These are phyloP conservation scores for Carex sylvatica DNA, from an alignment of 202 grass and related monocot genomes.

Conservation along the genomic window DNA sequence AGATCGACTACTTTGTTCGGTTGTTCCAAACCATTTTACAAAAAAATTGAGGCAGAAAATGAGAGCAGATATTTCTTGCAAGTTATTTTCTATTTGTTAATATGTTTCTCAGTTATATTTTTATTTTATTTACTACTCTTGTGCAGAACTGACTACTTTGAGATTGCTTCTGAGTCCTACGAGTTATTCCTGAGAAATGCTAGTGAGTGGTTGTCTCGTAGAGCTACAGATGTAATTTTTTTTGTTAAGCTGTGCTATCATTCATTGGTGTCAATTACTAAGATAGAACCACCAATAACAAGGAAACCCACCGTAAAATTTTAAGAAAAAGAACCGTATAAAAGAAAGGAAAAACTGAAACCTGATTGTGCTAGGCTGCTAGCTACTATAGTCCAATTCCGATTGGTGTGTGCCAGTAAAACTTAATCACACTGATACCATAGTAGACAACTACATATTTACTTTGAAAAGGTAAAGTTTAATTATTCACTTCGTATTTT, in stretches of 20 bases:
- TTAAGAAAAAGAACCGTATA: not conserved
- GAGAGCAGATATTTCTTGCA: not conserved
- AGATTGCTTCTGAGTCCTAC: slow-evolving; percentile 49
- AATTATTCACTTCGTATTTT: slow-evolving; percentile 11
- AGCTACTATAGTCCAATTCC: not conserved
- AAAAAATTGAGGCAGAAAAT: not conserved
- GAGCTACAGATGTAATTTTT: slow-evolving; percentile 84
- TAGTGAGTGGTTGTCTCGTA: slow-evolving; percentile 94
- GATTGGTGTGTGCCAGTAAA: not conserved
- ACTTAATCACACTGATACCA: not conserved
- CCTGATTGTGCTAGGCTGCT: not conserved
- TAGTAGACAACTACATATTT: not conserved
- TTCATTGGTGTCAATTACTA: slow-evolving; percentile 23
- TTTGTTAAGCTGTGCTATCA: slow-evolving; percentile 32
- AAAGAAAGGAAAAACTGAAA: not conserved
- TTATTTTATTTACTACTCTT: slow-evolving; percentile 20
- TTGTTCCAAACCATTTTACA: not conserved
- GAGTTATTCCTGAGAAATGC: slow-evolving; percentile 69
- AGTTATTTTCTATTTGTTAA: slow-evolving; percentile 6
- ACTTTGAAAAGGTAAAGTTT: not conserved
- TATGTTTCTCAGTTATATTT: not conserved
- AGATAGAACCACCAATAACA: not conserved
- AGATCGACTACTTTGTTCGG: not conserved
- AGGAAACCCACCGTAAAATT: not conserved
- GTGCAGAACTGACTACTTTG: slow-evolving; percentile 49